phyloP scores from a whole-genome alignment of 805 yeast species.

The Barnettozyma pratensis region DNA sequence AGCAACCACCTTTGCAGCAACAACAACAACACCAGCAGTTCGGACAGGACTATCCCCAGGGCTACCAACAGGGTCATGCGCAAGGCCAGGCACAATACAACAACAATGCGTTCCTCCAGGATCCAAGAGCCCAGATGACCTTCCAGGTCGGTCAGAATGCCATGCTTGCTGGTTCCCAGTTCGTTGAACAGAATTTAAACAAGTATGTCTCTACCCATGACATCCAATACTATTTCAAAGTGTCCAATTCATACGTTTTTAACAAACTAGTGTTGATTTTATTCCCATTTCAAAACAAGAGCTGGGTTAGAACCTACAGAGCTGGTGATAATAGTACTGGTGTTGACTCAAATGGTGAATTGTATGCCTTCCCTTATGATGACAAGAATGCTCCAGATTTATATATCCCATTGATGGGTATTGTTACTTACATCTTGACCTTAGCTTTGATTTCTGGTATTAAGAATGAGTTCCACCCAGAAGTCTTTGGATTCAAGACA shows the following conservation, averaged over 20 bases:
- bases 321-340: constrained; percentile 30
- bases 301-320: constrained; percentile 63
- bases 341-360: constrained; percentile 15
- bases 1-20: constrained; percentile 27
- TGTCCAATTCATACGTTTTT: constrained; percentile 81
- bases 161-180: constrained; percentile 72
- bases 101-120: constrained; percentile 46
- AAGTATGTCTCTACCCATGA: constrained; percentile 46
- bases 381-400: constrained; percentile 95
- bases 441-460: constrained; percentile 84
- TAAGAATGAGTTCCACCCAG: constrained; percentile 88
- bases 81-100: constrained; percentile 6
- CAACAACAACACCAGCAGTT: constrained; percentile 20
- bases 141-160: constrained; percentile 86
- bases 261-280: constrained; percentile 67
- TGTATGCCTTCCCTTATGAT: constrained; percentile 70
- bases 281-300: constrained; percentile 80
- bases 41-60: constrained; percentile 27
- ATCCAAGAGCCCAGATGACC: constrained; percentile 80
- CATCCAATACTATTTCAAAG: constrained; percentile 84
- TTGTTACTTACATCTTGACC: constrained; percentile 77
- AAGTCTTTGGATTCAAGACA: constrained; percentile 80
- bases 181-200: constrained; percentile 58
- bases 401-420: constrained; percentile 92
- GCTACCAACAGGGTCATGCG: constrained; percentile 14